Evolutionary conservation across 2,329 filamentous ascomycete species (phyloP).

Genomic region (Zasmidium citrigriseum): DNA sequence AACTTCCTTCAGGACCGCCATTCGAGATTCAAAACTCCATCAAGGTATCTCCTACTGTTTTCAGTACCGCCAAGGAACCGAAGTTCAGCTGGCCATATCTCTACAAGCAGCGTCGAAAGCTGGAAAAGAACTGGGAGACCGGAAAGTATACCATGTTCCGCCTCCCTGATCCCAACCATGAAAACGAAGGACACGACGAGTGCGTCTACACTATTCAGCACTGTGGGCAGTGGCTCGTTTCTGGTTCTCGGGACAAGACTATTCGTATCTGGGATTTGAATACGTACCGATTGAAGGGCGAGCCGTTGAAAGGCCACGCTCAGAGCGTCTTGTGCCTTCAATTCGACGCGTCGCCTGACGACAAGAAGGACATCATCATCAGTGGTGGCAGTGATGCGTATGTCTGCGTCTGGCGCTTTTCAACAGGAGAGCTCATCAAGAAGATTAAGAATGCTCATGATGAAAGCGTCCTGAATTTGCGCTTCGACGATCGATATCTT

Average conservation of each 20-base stretch:
- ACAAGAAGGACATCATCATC: constrained; percentile 84
- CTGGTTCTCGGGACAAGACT: constrained; percentile 85
- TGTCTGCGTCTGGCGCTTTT: constrained; percentile 91
- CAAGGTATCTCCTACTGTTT: constrained; percentile 15
- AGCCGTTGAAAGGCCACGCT: constrained; percentile 73
- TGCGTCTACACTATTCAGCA: constrained; percentile 97
- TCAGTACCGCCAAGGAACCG: constrained; percentile 39
- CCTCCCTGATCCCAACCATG: constrained; percentile 78
- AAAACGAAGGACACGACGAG: constrained; percentile 81
- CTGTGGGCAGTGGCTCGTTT: constrained; percentile 81
- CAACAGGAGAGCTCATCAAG: constrained; percentile 80
- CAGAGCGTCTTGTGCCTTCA: constrained; percentile 93
- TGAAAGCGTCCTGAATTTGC: constrained; percentile 90
- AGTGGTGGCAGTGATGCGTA: constrained; percentile 91
- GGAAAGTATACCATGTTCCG: constrained; percentile 85
- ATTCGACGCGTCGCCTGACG: constrained; percentile 75
- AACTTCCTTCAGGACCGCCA: background rate
- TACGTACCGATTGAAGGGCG: constrained; percentile 72
- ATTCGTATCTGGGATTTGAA: constrained; percentile 89
- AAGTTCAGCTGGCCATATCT: constrained; percentile 91
- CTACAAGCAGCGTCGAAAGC: constrained; percentile 79
- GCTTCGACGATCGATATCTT: constrained; percentile 86
- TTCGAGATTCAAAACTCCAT: constrained; percentile 6
- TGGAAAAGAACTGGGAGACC: constrained; percentile 90
- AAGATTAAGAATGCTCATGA: constrained; percentile 74